These are phyloP conservation scores for Porogramme epimiltina DNA, from an alignment of 1,284 basidiomycete species.

Conservation along the genomic window DNA sequence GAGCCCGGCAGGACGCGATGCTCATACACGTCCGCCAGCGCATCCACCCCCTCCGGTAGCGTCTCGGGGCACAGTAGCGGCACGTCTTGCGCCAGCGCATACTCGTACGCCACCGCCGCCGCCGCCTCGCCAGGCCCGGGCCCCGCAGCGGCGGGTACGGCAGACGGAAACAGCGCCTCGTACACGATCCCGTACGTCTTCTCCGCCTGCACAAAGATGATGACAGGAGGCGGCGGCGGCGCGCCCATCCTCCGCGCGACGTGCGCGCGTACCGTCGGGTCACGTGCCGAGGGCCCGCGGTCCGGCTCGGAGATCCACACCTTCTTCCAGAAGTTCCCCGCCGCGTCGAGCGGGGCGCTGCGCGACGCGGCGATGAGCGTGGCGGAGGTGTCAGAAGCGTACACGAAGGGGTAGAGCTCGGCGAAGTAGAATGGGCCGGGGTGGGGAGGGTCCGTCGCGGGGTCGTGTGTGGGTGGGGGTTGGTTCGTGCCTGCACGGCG, in stretches of 20 bases:
- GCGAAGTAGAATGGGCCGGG: conserved; percentile 14
- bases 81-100: conserved; percentile 4
- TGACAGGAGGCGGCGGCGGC: conserved; percentile 46
- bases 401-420: conserved; percentile 24
- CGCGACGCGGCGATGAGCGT: conserved; percentile 22
- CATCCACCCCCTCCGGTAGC: conserved; percentile 3
- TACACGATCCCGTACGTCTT: conserved; percentile 6
- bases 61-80: conserved; percentile 7
- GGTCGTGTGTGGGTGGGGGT: conserved; percentile 14
- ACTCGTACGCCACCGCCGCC: not conserved
- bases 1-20: conserved; percentile 46
- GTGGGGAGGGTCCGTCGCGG: not conserved
- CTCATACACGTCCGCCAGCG: conserved; percentile 4
- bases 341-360: conserved; percentile 1
- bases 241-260: conserved; percentile 31
- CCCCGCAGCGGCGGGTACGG: not conserved
- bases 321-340: conserved; percentile 18
- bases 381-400: not conserved
- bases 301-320: conserved; percentile 56
- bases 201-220: conserved; percentile 10
- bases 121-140: not conserved
- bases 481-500: conserved; percentile 34
- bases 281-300: conserved; percentile 24
- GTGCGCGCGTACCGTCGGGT: conserved; percentile 13
- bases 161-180: conserved; percentile 20